These are phyloP conservation scores for Mortierella antarctica DNA, from an alignment of 192 early-diverging fungal species.

Conservation along the genomic window DNA sequence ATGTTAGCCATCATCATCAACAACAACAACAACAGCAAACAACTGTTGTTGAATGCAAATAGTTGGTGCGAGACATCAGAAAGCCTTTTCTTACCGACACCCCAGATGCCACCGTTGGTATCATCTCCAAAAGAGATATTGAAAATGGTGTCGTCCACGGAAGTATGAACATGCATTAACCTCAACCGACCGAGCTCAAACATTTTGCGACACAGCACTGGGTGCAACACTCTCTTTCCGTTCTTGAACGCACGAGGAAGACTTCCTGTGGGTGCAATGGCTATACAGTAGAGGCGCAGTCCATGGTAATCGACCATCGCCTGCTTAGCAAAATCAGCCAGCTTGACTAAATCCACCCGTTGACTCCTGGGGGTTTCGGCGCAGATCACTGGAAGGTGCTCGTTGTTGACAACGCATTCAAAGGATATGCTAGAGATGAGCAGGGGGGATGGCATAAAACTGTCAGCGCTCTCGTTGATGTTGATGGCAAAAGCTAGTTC, in stretches of 20 bases:
- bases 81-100: constrained; percentile 29
- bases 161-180: constrained; percentile 64
- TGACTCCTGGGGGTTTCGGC: constrained; percentile 68
- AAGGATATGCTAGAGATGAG: constrained; percentile 64
- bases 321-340: constrained; percentile 65
- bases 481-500: constrained; percentile 23
- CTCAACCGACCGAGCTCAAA: constrained; percentile 72
- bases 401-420: constrained; percentile 73
- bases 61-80: not conserved
- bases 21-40: not conserved
- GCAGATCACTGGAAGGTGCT: constrained; percentile 79
- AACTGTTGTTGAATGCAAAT: not conserved
- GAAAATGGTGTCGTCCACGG: constrained; percentile 70
- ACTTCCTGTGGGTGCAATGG: constrained; percentile 65
- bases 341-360: constrained; percentile 55
- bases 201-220: constrained; percentile 70
- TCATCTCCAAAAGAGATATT: constrained; percentile 69
- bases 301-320: constrained; percentile 70
- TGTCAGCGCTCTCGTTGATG: not conserved
- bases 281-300: constrained; percentile 69
- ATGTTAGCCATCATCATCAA: not conserved
- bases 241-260: constrained; percentile 80
- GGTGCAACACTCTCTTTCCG: constrained; percentile 72
- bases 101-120: constrained; percentile 61
- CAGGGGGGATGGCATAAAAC: constrained; percentile 6